Base-by-base conservation (phyloP, 73 alveolate genomes). In the Symbiodinium natans region DNA sequence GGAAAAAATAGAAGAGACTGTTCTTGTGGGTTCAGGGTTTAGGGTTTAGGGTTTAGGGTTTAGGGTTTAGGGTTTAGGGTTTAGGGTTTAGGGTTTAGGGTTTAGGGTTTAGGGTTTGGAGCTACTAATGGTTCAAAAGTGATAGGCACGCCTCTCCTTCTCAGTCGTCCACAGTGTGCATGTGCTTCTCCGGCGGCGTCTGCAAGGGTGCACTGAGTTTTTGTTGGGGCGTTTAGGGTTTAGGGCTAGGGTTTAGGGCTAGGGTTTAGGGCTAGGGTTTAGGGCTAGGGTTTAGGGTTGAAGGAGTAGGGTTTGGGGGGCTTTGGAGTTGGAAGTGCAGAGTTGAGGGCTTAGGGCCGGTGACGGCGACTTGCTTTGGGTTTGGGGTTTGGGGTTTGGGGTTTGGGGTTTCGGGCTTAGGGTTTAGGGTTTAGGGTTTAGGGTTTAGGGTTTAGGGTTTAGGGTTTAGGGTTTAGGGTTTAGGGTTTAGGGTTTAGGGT, bases 121-220 rank as follows among this genome's bases (percentile, higher is more conserved):
- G 29, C 68, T 10, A 52, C 23, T 52, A 23, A 8, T 15, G 1
- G 7, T 52, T 23, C 25, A 21, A 23, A 15, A 21, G 71, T 52
- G n/a, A n/a, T n/a, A n/a, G n/a, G n/a, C n/a, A n/a, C 71, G 8
- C n/a, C 71, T 1, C n/a, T 52, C 71, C 71, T 52, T 52, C 71
- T 52, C 71, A 52, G n/a, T 88, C 95, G 17, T 88, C 95, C n/a
- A 88, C 95, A 6, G 95, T 82, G 86, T 88, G 95, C 95, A 88
- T 88, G 74, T 88, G 95, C 86, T 56, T 88, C 86, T 88, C 95
- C n/a, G 95, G 95, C 17, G 86, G 95, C 25, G 71, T 83, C 95
- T 88, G 86, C 86, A 40, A 23, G 63, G 27, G 34, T 15, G 89
- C 63, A 39, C 43, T 9, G 27, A 0, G 31, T 13, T 52, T 13